A percentile compares a stretch with the other conserved stretches of the same genome.
Evolutionary conservation across 768 basidiomycete species (phyloP).

Genomic region (Crepidotus variabilis): DNA sequence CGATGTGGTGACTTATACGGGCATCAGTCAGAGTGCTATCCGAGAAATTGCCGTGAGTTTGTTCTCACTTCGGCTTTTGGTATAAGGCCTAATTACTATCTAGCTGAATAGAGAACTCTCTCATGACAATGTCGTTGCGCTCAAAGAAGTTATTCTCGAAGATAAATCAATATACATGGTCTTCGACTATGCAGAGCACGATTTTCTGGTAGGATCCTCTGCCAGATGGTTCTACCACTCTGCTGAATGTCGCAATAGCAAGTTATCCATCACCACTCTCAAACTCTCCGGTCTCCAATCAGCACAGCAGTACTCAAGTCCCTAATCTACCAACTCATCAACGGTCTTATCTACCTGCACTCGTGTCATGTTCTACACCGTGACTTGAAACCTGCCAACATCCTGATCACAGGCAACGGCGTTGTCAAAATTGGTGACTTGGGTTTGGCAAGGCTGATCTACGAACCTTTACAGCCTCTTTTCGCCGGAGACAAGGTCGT

Average conservation of each 20-base stretch:
- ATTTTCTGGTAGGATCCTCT: constrained; percentile 75
- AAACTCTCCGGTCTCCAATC: constrained; percentile 77
- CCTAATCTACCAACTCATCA: constrained; percentile 89
- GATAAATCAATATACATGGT: constrained; percentile 99
- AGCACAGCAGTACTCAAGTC: constrained; percentile 83
- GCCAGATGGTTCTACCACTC: neutral
- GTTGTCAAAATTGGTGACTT: constrained; percentile 98
- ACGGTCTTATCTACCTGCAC: constrained; percentile 93
- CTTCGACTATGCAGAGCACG: constrained; percentile 98
- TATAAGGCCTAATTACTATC: constrained; percentile 9
- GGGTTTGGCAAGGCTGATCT: constrained; percentile 87
- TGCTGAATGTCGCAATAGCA: constrained; percentile 49
- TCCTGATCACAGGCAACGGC: constrained; percentile 86
- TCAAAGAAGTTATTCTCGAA: constrained; percentile 94
- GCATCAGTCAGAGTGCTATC: constrained; percentile 96
- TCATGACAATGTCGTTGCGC: constrained; percentile 87
- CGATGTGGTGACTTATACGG: constrained; percentile 92
- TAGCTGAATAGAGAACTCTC: constrained; percentile 87
- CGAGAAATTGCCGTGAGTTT: constrained; percentile 87
- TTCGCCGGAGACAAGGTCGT: constrained; percentile 97
- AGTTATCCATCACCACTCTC: constrained; percentile 98
- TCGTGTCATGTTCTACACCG: constrained; percentile 93
- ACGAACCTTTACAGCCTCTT: constrained; percentile 87
- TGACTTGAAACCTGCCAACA: constrained; percentile 98
- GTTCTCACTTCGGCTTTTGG: neutral